phyloP scores from a whole-genome alignment of 2,329 filamentous ascomycete species.

The Aspergillus novofumigatus region DNA sequence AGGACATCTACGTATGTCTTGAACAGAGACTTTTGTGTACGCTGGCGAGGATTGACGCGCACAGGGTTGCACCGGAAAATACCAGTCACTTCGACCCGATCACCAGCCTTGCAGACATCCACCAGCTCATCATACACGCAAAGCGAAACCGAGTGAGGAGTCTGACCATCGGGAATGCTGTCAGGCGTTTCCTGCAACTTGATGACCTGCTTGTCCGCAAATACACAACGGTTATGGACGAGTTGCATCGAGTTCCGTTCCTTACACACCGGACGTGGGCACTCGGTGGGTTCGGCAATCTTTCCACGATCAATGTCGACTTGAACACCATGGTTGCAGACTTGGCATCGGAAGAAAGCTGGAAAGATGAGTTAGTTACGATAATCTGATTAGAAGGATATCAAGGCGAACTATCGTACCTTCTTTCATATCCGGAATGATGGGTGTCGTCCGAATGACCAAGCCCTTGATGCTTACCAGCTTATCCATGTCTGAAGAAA shows the following conservation, averaged over 20 bases:
- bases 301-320: constrained; percentile 93
- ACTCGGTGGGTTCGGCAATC: constrained; percentile 89
- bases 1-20: constrained; percentile 97
- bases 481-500: constrained; percentile 76
- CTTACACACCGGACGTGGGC: constrained; percentile 74
- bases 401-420: constrained; percentile 34
- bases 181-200: constrained; percentile 98
- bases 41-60: constrained; percentile 86
- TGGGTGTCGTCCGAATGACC: constrained; percentile 90
- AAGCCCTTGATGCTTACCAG: constrained; percentile 92
- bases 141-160: constrained; percentile 92
- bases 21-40: constrained; percentile 90
- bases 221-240: constrained; percentile 89
- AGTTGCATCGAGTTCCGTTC: constrained; percentile 97
- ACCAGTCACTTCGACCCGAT: constrained; percentile 89
- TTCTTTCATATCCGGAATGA: constrained; percentile 98
- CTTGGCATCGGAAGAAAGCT: constrained; percentile 93
- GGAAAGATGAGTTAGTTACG: not conserved
- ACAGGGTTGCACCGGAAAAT: constrained; percentile 96
- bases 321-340: constrained; percentile 85
- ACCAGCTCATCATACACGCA: constrained; percentile 97
- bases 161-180: constrained; percentile 89
- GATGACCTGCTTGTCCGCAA: constrained; percentile 97
- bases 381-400: not conserved
- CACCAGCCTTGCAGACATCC: constrained; percentile 96